Percentiles rank a stretch among this genome's conserved stretches.
Conservation (phyloP, 495 filamentous ascomycete species). For the Xylaria palmicola region DNA sequence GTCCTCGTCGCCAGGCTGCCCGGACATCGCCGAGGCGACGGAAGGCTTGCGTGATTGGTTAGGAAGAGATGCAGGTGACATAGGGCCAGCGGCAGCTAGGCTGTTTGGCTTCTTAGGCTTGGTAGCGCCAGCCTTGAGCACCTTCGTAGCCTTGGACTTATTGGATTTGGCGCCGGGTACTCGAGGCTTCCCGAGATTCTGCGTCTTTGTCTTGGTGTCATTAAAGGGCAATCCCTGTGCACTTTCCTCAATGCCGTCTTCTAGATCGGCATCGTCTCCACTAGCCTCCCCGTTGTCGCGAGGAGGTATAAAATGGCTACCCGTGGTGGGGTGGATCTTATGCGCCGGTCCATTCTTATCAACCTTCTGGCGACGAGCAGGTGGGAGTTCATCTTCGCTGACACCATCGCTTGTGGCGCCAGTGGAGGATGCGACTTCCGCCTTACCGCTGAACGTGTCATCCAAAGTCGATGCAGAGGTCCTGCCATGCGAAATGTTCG, state of each 20-base stretch:
- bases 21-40: conserved; percentile 68
- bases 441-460: conserved; percentile 84
- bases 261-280: conserved; percentile 64
- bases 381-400: conserved; percentile 67
- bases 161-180: conserved; percentile 38
- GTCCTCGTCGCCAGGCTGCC: conserved; percentile 67
- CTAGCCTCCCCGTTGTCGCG: conserved; percentile 73
- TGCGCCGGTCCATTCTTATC: conserved; percentile 47
- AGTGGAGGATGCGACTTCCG: conserved; percentile 81
- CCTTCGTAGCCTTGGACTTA: conserved; percentile 50
- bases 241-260: conserved; percentile 45
- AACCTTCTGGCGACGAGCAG: conserved; percentile 59
- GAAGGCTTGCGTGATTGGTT: conserved; percentile 74
- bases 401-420: conserved; percentile 79
- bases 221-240: conserved; percentile 14
- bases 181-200: conserved; percentile 43
- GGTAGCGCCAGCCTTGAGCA: conserved; percentile 35
- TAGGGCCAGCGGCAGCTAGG: conserved; percentile 46
- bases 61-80: conserved; percentile 68
- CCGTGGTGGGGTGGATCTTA: conserved; percentile 55
- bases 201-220: conserved; percentile 39
- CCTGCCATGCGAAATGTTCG: conserved; percentile 83
- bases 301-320: conserved; percentile 60
- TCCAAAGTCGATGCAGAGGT: conserved; percentile 92
- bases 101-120: conserved; percentile 58